These are phyloP conservation scores for Tilletia setariae DNA, from an alignment of 1,284 basidiomycete species.

Conservation along the genomic window DNA sequence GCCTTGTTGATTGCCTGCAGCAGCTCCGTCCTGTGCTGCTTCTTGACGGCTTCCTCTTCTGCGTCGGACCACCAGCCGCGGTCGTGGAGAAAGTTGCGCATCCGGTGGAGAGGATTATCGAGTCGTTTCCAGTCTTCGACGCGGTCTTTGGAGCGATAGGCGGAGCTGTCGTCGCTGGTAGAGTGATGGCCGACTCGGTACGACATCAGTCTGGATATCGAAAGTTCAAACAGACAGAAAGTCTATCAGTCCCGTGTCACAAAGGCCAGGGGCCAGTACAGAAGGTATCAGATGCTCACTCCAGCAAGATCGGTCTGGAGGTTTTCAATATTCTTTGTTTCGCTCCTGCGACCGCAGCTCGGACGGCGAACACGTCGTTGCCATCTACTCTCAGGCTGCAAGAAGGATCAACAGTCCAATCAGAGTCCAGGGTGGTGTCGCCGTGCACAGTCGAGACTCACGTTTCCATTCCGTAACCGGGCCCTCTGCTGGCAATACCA, in stretches of 20 bases:
- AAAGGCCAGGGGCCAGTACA: no score
- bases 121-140: conserved; percentile 46
- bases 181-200: conserved; percentile 80
- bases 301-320: conserved; percentile 74
- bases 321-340: conserved; percentile 71
- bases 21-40: conserved; percentile 69
- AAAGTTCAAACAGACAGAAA: no score
- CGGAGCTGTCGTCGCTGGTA: conserved; percentile 88
- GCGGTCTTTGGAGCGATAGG: conserved; percentile 61
- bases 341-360: conserved; percentile 76
- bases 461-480: conserved; percentile 76
- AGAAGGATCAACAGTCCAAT: not conserved
- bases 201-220: conserved; percentile 37
- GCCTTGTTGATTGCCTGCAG: conserved; percentile 74
- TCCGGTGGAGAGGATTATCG: conserved; percentile 82
- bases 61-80: conserved; percentile 79
- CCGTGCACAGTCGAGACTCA: conserved; percentile 2
- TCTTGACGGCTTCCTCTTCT: conserved; percentile 71
- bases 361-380: conserved; percentile 85
- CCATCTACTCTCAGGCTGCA: conserved; percentile 69
- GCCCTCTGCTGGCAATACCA: conserved; percentile 68
- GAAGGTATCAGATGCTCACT: no score
- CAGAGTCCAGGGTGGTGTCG: not conserved
- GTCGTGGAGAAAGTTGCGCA: conserved; percentile 70
- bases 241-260: no score